These are phyloP conservation scores for Aspergillus amoenus DNA, from an alignment of 2,329 filamentous ascomycete species.

Conservation along the genomic window DNA sequence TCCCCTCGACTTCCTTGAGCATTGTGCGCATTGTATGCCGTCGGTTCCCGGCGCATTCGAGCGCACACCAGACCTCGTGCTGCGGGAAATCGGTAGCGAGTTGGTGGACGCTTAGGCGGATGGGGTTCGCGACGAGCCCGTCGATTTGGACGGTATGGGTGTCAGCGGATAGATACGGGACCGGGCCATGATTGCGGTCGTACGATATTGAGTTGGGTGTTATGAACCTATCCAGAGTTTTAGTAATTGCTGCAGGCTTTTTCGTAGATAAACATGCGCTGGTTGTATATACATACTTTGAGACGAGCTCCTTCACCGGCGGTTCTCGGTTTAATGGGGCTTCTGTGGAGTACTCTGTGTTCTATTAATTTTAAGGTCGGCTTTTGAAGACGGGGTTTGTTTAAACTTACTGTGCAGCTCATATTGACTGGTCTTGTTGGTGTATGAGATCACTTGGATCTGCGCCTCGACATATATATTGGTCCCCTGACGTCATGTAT, in stretches of 20 bases:
- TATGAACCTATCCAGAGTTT: conserved; percentile 45
- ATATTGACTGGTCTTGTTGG: background rate
- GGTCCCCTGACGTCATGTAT: background rate
- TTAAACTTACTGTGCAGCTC: conserved; percentile 2
- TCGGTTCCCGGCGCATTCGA: conserved; percentile 62
- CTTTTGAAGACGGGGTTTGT: no score
- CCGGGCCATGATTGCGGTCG: conserved; percentile 58
- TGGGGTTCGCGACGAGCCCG: conserved; percentile 47
- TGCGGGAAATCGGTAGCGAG: conserved; percentile 51
- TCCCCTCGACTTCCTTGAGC: conserved; percentile 58
- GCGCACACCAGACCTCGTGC: conserved; percentile 55
- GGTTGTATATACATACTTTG: conserved; percentile 21
- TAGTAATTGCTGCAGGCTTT: background rate
- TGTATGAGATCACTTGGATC: background rate
- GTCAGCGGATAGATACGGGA: conserved; percentile 48
- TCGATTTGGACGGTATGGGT: conserved; percentile 49
- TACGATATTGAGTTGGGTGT: conserved; percentile 53
- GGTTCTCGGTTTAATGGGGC: conserved; percentile 37
- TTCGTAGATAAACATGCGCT: background rate
- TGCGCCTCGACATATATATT: background rate
- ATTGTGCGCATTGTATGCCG: conserved; percentile 61
- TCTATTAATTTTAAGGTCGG: background rate
- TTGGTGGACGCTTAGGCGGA: conserved; percentile 49
- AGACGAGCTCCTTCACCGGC: conserved; percentile 27
- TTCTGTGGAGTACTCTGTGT: conserved; percentile 22